Evolutionary conservation across 1,284 basidiomycete species (phyloP).

Genomic region (Trichosporon inkin): DNA sequence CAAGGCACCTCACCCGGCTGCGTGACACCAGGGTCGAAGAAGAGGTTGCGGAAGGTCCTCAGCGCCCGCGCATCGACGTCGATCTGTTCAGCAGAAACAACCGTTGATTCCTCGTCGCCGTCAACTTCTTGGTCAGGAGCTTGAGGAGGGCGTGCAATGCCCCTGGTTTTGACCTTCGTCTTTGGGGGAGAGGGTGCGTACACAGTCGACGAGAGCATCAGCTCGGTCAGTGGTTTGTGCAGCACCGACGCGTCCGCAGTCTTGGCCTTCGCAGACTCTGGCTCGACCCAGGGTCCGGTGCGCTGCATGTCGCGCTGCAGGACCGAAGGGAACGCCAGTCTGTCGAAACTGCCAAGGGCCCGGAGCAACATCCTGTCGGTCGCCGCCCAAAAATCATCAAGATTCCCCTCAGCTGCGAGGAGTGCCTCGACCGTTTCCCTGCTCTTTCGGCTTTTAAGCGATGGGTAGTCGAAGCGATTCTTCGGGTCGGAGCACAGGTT

Average conservation of each 20-base stretch:
- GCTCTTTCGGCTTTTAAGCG: background rate
- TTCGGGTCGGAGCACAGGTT: background rate
- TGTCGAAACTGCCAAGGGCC: background rate
- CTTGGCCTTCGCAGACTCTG: background rate
- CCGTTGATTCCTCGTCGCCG: background rate
- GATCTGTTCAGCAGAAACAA: background rate
- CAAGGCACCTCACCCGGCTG: slow-evolving; percentile 9
- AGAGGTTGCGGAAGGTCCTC: slow-evolving; percentile 12
- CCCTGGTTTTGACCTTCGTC: slow-evolving; percentile 10
- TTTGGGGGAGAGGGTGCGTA: background rate
- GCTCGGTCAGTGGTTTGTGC: background rate
- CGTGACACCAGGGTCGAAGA: background rate
- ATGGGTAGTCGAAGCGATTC: slow-evolving; percentile 11
- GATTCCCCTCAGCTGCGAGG: background rate
- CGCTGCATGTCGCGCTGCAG: background rate
- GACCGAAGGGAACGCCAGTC: background rate
- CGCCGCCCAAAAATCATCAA: slow-evolving; percentile 4
- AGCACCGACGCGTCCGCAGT: background rate
- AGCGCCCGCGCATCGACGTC: slow-evolving; percentile 5
- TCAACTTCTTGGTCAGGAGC: background rate
- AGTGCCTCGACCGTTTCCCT: slow-evolving; percentile 8
- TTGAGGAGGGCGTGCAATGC: background rate
- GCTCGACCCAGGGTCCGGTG: slow-evolving; percentile 7
- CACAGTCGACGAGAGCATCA: background rate
- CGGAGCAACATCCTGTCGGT: background rate